Conservation (phyloP, 371 early-diverging fungal species). For the Conidiobolus incongruus region DNA sequence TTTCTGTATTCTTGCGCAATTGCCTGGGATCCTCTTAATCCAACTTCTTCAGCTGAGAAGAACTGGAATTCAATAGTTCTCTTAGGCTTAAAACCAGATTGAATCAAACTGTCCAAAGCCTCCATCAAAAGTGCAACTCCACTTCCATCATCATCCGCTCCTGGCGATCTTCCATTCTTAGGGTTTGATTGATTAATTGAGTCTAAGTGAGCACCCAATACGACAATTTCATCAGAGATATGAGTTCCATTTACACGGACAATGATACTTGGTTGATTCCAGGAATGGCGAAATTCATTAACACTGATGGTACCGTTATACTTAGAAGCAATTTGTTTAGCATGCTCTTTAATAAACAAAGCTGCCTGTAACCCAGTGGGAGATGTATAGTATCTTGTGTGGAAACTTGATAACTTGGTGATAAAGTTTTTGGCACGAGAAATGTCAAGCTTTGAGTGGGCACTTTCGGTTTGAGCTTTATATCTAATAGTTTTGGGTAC, state of each 20-base stretch:
- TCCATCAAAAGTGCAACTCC: slow-evolving; percentile 76
- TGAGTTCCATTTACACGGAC: slow-evolving; percentile 42
- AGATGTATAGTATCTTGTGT: background rate
- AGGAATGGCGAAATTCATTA: slow-evolving; percentile 44
- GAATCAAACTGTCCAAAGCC: slow-evolving; percentile 47
- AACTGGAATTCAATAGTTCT: slow-evolving; percentile 88
- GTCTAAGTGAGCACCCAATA: slow-evolving; percentile 81
- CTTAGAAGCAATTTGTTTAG: background rate
- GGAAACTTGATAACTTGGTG: background rate
- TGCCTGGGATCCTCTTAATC: slow-evolving; percentile 69
- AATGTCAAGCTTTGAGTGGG: background rate
- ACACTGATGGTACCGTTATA: slow-evolving; percentile 25
- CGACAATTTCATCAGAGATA: slow-evolving; percentile 34
- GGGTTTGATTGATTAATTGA: slow-evolving; percentile 68
- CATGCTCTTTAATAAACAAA: background rate
- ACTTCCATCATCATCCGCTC: slow-evolving; percentile 73
- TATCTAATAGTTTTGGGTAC: background rate
- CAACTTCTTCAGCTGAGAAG: slow-evolving; percentile 77
- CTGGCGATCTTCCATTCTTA: slow-evolving; percentile 49
- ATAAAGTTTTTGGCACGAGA: background rate
- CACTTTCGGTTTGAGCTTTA: background rate
- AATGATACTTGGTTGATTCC: slow-evolving; percentile 34
- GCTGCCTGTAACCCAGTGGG: background rate
- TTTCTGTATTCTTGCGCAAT: slow-evolving; percentile 44
- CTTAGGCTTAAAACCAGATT: slow-evolving; percentile 42